Evolutionary conservation across 1,139 yeast species (phyloP).

Genomic region (Geotrichum histeridarum): DNA sequence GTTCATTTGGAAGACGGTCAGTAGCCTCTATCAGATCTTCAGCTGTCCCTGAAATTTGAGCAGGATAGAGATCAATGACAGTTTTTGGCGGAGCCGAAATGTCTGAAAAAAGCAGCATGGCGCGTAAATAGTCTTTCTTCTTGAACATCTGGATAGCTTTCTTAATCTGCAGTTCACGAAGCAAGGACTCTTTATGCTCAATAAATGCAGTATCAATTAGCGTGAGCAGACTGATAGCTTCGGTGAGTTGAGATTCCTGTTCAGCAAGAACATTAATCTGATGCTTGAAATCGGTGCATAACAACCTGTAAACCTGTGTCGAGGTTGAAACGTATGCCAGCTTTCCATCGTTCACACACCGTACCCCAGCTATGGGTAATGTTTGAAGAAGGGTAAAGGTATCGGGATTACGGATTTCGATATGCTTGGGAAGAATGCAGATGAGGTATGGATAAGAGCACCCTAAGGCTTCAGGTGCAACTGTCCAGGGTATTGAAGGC

Average conservation of each 20-base stretch:
- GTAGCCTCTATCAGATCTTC: conserved; percentile 21
- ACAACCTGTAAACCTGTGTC: conserved; percentile 29
- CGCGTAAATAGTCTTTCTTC: conserved; percentile 35
- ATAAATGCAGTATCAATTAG: conserved; percentile 37
- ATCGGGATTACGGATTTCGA: conserved; percentile 35
- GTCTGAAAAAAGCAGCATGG: conserved; percentile 47
- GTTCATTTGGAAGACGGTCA: not conserved
- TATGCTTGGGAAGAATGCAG: conserved; percentile 25
- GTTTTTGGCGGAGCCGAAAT: conserved; percentile 55
- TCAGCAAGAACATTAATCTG: conserved; percentile 32
- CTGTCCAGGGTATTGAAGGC: conserved; percentile 24
- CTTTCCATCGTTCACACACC: conserved; percentile 23
- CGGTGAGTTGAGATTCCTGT: conserved; percentile 30
- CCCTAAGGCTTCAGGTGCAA: conserved; percentile 29
- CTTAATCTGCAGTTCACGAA: conserved; percentile 44
- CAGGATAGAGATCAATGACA: conserved; percentile 47
- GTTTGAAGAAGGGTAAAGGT: conserved; percentile 31
- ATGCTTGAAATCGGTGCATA: conserved; percentile 31
- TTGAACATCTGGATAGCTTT: conserved; percentile 41
- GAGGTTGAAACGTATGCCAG: conserved; percentile 29
- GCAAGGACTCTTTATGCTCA: conserved; percentile 34
- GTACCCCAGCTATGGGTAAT: conserved; percentile 26
- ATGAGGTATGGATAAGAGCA: conserved; percentile 36
- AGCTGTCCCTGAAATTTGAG: conserved; percentile 30
- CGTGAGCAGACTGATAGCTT: conserved; percentile 44